Evolutionary conservation across 2,329 filamentous ascomycete species (phyloP).

Genomic region (Penicillium concentricum): DNA sequence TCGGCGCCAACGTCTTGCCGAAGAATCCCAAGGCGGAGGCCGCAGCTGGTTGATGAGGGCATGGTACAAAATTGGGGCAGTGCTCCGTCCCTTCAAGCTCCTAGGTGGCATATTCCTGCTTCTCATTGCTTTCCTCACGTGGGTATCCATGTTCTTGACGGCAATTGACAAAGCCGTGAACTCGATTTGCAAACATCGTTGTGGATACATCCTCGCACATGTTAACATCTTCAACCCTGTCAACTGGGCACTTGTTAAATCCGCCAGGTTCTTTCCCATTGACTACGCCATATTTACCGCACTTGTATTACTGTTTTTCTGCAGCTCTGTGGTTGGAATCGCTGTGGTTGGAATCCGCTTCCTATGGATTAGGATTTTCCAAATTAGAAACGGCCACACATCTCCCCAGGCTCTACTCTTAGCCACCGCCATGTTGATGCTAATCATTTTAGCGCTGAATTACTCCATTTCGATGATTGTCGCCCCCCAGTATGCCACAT

Average conservation of each 20-base stretch:
- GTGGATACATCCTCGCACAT: conserved; percentile 85
- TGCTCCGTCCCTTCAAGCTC: conserved; percentile 86
- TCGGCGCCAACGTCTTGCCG: conserved; percentile 80
- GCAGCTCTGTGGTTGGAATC: conserved; percentile 80
- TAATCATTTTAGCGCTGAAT: conserved; percentile 88
- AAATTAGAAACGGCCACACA: conserved; percentile 83
- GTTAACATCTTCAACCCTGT: conserved; percentile 94
- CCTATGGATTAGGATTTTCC: conserved; percentile 91
- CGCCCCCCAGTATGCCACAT: conserved; percentile 93
- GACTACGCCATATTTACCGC: conserved; percentile 90
- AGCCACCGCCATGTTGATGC: conserved; percentile 83
- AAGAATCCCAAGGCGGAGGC: conserved; percentile 66
- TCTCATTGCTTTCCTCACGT: conserved; percentile 70
- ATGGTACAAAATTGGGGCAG: conserved; percentile 77
- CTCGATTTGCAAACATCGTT: conserved; percentile 84
- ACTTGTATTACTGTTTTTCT: conserved; percentile 83
- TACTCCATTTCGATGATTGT: conserved; percentile 90
- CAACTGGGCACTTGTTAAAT: conserved; percentile 82
- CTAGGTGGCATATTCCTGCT: conserved; percentile 78
- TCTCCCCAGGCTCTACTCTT: conserved; percentile 88
- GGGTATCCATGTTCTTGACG: conserved; percentile 91
- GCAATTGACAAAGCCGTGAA: conserved; percentile 96
- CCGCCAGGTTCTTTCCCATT: conserved; percentile 80
- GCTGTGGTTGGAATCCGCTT: conserved; percentile 89
- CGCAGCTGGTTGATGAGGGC: conserved; percentile 68